Conservation (phyloP, 169 alveolate species). For the Cryptosporidium andersoni region DNA sequence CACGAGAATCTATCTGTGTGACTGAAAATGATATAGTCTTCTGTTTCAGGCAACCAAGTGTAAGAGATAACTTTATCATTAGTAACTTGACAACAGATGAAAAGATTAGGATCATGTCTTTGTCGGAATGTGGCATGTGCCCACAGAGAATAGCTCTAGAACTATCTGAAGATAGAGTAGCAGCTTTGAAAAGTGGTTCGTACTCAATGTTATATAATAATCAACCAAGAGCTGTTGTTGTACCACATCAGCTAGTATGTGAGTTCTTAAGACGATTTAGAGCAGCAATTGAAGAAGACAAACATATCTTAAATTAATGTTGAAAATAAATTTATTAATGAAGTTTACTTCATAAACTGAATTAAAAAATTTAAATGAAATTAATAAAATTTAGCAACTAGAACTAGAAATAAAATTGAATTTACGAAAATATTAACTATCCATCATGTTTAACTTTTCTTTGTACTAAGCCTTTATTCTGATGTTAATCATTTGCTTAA, state of each 20-base stretch:
- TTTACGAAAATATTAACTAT: too few species aligned
- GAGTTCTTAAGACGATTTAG: slow-evolving; percentile 64
- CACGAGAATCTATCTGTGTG: slow-evolving; percentile 57
- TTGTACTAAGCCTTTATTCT: too few species aligned
- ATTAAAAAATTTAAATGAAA: too few species aligned
- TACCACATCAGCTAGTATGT: slow-evolving; percentile 68
- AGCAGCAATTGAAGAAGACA: slow-evolving; percentile 71
- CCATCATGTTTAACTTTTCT: too few species aligned
- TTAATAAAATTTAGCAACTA: too few species aligned
- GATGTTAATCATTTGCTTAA: too few species aligned
- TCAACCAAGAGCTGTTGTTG: slow-evolving; percentile 66
- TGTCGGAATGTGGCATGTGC: slow-evolving; percentile 64
- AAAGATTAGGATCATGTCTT: slow-evolving; percentile 61
- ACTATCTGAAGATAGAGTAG: slow-evolving; percentile 69
- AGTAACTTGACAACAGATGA: slow-evolving; percentile 59
- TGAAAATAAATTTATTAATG: neutral
- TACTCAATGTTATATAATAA: slow-evolving; percentile 63
- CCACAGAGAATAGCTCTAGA: slow-evolving; percentile 71
- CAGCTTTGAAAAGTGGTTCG: slow-evolving; percentile 68
- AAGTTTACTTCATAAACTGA: neutral
- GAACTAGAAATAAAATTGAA: neutral
- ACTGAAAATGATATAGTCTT: slow-evolving; percentile 65
- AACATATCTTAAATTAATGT: slow-evolving; percentile 31
- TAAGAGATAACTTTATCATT: slow-evolving; percentile 48
- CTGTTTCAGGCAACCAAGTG: slow-evolving; percentile 64